Conservation (phyloP, 176 grass and related monocot species). For the Luzula sylvatica region DNA sequence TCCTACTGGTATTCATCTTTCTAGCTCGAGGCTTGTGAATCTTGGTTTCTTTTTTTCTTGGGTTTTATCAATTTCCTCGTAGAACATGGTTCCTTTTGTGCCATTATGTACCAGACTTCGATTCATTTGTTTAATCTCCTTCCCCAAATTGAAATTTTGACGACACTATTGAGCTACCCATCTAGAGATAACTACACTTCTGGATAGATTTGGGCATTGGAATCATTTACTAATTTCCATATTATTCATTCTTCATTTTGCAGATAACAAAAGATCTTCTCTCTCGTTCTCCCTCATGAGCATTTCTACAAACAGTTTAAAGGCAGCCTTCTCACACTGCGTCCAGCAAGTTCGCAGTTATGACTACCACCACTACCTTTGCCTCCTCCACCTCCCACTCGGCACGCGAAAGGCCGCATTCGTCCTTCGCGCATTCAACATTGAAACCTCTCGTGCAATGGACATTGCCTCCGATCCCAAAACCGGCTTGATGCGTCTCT, state of each 20-base stretch:
- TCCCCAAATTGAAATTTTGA: no score
- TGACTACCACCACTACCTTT: conserved; percentile 89
- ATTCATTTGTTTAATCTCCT: no score
- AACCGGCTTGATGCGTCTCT: conserved; percentile 69
- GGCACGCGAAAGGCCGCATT: conserved; percentile 67
- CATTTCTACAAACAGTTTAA: conserved; percentile 8
- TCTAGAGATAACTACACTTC: no score
- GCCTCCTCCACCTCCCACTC: conserved; percentile 74
- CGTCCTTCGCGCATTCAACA: conserved; percentile 66
- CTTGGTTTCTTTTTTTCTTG: no score
- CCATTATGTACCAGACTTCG: no score
- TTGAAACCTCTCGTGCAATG: conserved; percentile 74
- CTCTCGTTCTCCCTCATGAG: neutral
- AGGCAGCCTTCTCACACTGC: conserved; percentile 58
- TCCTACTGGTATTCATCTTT: neutral
- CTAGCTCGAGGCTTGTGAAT: no score
- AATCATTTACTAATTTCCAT: no score
- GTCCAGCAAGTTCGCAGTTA: conserved; percentile 71
- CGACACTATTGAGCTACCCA: no score
- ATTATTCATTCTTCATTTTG: no score
- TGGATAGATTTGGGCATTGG: no score
- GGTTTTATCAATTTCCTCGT: no score
- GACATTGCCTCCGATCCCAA: conserved; percentile 60
- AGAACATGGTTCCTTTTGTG: no score
- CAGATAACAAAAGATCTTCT: neutral